Base-by-base conservation (phyloP, 345 rosid species). In the Balakata baccata region DNA sequence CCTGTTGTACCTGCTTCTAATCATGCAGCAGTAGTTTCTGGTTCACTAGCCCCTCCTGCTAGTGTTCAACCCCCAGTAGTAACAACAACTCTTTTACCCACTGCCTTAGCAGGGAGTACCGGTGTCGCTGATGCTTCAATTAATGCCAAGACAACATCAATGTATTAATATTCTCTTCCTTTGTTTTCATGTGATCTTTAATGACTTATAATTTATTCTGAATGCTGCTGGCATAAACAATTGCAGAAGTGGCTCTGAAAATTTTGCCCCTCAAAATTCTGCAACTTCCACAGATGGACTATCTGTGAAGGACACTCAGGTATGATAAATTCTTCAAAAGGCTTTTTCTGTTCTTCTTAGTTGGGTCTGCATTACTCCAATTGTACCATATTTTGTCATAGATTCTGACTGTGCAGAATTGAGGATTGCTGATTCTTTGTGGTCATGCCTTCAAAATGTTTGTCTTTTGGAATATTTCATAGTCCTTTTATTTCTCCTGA, bases 271-370 rank as follows among this genome's bases (percentile, higher is more conserved):
- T 78, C 89, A 84, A 75, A 86, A 79, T 69, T 69, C 80, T 75
- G 71, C 73, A 62, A 71, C 76, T 68, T 82, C 81, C 52, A 61
- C 45, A 62, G 87, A 86, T 83, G 92, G 84, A 73, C 76, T 85
- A 82, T 78, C 89, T 38, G 56, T 76, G 68, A 87, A 74, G 72
- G 88, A 83, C 67, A 81, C 62, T 71, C 93, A 89, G 97, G 98
- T 89, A 85, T 74, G 81, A 11, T 47, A 68, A 2, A 5, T 74
- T 72, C 29, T 69, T 64, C 12, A 17, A n/a, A 17, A 64, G 51
- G n/a, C n/a, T n/a, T n/a, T n/a, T n/a, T n/a, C 77, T 56, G 63
- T 29, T 74, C 57, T 43, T 47, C 22, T 46, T 34, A 67, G 14
- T 58, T 72, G 39, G 59, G 18, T 13, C 18, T 72, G 38, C n/a